Evolutionary conservation across 257 asterid genomes (phyloP).

Genomic region (Leptodermis oblonga): DNA sequence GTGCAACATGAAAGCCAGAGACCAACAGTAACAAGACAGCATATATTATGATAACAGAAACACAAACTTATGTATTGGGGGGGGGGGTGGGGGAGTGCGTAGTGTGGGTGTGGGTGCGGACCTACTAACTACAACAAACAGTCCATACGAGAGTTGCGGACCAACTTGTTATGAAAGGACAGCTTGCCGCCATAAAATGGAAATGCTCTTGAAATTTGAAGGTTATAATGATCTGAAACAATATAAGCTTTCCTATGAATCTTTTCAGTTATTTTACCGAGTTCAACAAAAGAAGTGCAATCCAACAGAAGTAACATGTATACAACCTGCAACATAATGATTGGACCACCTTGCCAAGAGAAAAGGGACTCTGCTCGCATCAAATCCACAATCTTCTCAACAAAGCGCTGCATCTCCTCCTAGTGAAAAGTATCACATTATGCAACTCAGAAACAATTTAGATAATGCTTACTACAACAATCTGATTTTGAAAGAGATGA

Average conservation of each 20-base stretch:
- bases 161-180: not conserved
- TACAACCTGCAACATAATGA: conserved; percentile 78
- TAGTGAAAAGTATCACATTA: conserved; percentile 26
- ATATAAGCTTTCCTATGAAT: not conserved
- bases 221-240: not conserved
- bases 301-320: conserved; percentile 16
- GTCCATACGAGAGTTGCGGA: not conserved
- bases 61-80: conserved; percentile 5
- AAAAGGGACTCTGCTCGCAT: conserved; percentile 73
- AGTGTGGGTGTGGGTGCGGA: not conserved
- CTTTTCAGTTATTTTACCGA: not conserved
- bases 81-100: not conserved
- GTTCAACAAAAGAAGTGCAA: conserved; percentile 5
- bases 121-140: not conserved
- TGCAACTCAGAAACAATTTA: not conserved
- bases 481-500: no score
- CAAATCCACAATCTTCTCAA: conserved; percentile 77
- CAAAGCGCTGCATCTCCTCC: conserved; percentile 95
- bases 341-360: conserved; percentile 98
- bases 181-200: not conserved
- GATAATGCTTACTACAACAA: no score
- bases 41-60: no score
- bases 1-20: not conserved
- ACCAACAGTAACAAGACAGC: not conserved
- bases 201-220: not conserved